Conservation (phyloP, 2,329 filamentous ascomycete species). For the Pyrenophora seminiperda region DNA sequence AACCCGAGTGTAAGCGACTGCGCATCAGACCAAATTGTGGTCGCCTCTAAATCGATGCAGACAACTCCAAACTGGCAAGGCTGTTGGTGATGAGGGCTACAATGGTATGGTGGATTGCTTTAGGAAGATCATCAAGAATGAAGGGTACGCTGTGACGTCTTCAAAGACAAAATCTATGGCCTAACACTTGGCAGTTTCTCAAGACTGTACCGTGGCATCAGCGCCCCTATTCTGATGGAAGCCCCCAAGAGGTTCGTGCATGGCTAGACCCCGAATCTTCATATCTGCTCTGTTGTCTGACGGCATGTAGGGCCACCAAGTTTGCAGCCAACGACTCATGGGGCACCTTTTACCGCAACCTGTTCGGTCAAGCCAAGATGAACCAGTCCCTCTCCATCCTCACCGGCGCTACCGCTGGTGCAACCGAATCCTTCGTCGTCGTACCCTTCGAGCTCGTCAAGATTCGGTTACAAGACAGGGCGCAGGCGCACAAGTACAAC, state of each 20-base stretch:
- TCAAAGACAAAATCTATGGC: not conserved
- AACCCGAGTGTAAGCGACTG: conserved; percentile 79
- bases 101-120: conserved; percentile 99
- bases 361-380: conserved; percentile 85
- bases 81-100: conserved; percentile 79
- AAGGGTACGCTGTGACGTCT: conserved; percentile 68
- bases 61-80: conserved; percentile 81
- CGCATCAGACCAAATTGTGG: conserved; percentile 5
- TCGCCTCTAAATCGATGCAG: conserved; percentile 55
- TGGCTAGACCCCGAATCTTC: not conserved
- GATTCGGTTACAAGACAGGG: conserved; percentile 95
- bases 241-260: conserved; percentile 72
- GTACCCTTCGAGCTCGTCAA: conserved; percentile 99
- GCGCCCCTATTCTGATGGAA: conserved; percentile 96
- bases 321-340: conserved; percentile 99
- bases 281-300: conserved; percentile 2
- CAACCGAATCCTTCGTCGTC: conserved; percentile 94
- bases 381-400: conserved; percentile 89
- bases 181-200: conserved; percentile 66
- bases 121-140: conserved; percentile 92
- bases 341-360: conserved; percentile 89
- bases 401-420: conserved; percentile 91
- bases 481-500: conserved; percentile 84
- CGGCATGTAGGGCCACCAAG: conserved; percentile 75
- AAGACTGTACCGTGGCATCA: conserved; percentile 93